A percentile compares a stretch with the other conserved stretches of the same genome.
Evolutionary conservation across 2,329 filamentous ascomycete species (phyloP).

Genomic region (Clarireedia homoeocarpa): DNA sequence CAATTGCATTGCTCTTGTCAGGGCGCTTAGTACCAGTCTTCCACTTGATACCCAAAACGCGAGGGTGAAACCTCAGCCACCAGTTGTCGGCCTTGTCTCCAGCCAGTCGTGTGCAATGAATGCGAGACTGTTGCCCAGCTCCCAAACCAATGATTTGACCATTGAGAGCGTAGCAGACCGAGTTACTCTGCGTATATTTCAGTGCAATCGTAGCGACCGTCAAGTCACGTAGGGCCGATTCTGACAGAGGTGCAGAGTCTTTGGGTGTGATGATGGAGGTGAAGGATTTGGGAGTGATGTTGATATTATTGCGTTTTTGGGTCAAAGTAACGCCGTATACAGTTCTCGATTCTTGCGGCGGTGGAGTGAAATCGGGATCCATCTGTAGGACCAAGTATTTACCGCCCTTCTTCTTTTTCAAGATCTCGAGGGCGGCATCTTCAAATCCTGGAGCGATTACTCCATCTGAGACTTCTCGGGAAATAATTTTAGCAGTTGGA

Average conservation of each 20-base stretch:
- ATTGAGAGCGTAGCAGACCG: conserved; percentile 91
- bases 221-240: conserved; percentile 78
- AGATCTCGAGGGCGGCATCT: conserved; percentile 76
- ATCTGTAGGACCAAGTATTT: conserved; percentile 96
- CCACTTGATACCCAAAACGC: conserved; percentile 83
- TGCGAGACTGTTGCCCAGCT: conserved; percentile 93
- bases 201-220: conserved; percentile 93
- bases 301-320: conserved; percentile 88
- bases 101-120: conserved; percentile 95
- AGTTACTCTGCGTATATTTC: conserved; percentile 99
- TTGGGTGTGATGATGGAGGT: conserved; percentile 80
- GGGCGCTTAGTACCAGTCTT: conserved; percentile 95
- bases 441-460: conserved; percentile 87
- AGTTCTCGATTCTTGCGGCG: conserved; percentile 66
- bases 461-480: conserved; percentile 94
- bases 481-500: conserved; percentile 94
- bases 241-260: conserved; percentile 62
- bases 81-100: conserved; percentile 99
- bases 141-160: conserved; percentile 92
- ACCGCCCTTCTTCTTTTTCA: conserved; percentile 97
- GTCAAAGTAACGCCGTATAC: conserved; percentile 84
- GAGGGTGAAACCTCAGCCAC: conserved; percentile 98
- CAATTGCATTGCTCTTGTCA: conserved; percentile 97
- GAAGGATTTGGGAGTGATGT: conserved; percentile 81
- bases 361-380: conserved; percentile 78